Evolutionary conservation across 2,329 filamentous ascomycete species (phyloP).

Genomic region (Fusarium sp.): DNA sequence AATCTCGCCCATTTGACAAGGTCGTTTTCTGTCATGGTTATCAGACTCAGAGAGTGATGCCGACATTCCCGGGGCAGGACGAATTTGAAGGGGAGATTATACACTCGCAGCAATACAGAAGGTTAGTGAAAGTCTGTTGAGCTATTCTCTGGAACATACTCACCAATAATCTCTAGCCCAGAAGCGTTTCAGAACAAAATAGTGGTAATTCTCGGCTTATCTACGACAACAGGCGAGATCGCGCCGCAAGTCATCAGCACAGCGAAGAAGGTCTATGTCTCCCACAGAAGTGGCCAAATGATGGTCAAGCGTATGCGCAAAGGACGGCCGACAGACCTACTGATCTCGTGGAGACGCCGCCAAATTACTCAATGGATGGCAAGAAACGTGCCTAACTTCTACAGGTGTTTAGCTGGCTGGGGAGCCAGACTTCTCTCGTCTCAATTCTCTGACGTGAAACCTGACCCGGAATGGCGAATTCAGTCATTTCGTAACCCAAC

Average conservation of each 20-base stretch:
- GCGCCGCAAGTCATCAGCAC: not conserved
- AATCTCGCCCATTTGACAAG: conserved; percentile 14
- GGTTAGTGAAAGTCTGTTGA: fast-evolving
- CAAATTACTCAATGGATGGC: conserved; percentile 22
- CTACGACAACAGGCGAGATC: conserved; percentile 20
- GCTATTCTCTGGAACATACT: fast-evolving
- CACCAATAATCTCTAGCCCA: not conserved
- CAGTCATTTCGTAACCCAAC: conserved; percentile 6
- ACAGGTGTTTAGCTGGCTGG: conserved; percentile 1
- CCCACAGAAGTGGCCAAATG: conserved; percentile 22
- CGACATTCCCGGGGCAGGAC: conserved; percentile 9
- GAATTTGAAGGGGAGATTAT: conserved; percentile 3
- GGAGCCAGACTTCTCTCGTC: conserved; percentile 1
- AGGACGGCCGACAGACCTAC: conserved; percentile 2
- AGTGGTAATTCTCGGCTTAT: conserved; percentile 15
- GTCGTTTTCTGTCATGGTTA: conserved; percentile 29
- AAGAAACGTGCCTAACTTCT: not conserved
- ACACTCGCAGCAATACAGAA: conserved; percentile 27
- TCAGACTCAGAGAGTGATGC: conserved; percentile 20
- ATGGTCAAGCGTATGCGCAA: conserved; percentile 14
- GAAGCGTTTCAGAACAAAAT: conserved; percentile 1
- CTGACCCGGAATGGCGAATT: conserved; percentile 17
- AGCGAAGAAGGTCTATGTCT: conserved; percentile 24
- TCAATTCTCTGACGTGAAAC: not conserved
- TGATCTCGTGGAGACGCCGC: conserved; percentile 25